Conservation (phyloP, 805 yeast genomes). For the Wickerhamiella shivajii region DNA sequence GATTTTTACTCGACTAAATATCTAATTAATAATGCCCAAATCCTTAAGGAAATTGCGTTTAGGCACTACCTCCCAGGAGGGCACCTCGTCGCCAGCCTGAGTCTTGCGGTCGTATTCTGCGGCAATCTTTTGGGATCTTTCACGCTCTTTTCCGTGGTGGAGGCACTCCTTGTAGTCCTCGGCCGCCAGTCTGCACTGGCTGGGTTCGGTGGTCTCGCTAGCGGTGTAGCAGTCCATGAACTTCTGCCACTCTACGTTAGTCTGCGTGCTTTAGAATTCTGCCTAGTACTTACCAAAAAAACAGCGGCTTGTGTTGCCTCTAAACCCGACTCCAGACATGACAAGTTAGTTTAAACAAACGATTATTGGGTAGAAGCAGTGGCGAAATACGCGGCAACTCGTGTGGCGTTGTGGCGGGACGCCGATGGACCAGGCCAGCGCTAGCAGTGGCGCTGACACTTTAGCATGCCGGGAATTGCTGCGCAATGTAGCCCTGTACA, state of each 20-base stretch:
- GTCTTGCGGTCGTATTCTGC: constrained; percentile 18
- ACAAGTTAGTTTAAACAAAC: too few species aligned
- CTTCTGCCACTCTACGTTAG: constrained; percentile 28
- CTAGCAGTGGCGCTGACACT: too few species aligned
- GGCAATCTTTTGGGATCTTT: constrained; percentile 20
- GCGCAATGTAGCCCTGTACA: too few species aligned
- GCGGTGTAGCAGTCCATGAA: constrained; percentile 35
- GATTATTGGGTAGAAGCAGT: too few species aligned
- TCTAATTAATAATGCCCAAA: constrained; percentile 15
- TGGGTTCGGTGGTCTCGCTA: constrained; percentile 24
- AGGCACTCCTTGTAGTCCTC: constrained; percentile 38
- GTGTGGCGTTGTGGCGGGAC: too few species aligned
- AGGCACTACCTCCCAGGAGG: constrained; percentile 13
- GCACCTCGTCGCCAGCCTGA: constrained; percentile 17
- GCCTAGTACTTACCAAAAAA: constrained; percentile 25
- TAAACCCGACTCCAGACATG: constrained; percentile 19
- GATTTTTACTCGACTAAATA: too few species aligned
- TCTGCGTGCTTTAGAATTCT: background rate
- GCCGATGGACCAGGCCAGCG: too few species aligned
- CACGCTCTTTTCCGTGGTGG: constrained; percentile 32
- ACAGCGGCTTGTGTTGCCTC: constrained; percentile 35
- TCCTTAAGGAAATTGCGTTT: constrained; percentile 16
- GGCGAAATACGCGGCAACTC: too few species aligned
- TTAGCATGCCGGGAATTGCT: too few species aligned
- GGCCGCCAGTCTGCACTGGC: constrained; percentile 29